A percentile compares a stretch with the other conserved stretches of the same genome.
These are phyloP conservation scores for Bipolaris zeicola DNA, from an alignment of 2,329 filamentous ascomycete genomes.

Conservation along the genomic window DNA sequence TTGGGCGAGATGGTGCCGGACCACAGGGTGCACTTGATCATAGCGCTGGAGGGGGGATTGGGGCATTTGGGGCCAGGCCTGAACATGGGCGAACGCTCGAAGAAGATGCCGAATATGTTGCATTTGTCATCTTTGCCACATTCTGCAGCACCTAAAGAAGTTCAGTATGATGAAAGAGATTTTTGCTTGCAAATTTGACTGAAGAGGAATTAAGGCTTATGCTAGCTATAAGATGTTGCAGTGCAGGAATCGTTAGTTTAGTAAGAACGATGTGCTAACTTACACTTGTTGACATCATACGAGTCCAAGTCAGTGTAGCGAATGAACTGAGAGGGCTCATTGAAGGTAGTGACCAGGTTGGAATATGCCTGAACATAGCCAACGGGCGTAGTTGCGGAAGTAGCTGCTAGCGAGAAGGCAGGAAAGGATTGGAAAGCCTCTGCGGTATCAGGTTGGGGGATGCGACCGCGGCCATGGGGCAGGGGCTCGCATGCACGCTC, in stretches of 20 bases:
- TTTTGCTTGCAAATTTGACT: background rate
- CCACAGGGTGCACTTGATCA: conserved; percentile 41
- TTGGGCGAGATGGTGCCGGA: conserved; percentile 20
- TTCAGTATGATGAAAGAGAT: background rate
- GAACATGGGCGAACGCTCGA: conserved; percentile 21
- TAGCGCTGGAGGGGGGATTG: conserved; percentile 22
- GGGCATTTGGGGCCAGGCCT: conserved; percentile 18
- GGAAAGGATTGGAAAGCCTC: conserved; percentile 17
- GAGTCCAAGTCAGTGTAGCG: conserved; percentile 13
- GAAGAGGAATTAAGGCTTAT: background rate
- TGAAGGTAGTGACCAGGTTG: conserved; percentile 18
- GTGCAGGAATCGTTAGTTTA: background rate
- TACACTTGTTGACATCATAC: conserved; percentile 20
- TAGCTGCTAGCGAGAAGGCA: conserved; percentile 16
- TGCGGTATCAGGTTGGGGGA: conserved; percentile 16
- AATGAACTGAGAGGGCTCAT: conserved; percentile 17
- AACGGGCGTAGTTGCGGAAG: conserved; percentile 16
- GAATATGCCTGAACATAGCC: conserved; percentile 24
- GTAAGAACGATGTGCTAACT: background rate
- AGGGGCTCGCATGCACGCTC: conserved; percentile 1
- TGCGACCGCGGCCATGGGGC: conserved; percentile 4
- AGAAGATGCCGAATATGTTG: conserved; percentile 29
- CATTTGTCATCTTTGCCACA: conserved; percentile 20
- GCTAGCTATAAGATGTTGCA: background rate
- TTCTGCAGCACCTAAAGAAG: conserved; percentile 1